Percentiles rank a stretch among this genome's conserved stretches.
These are phyloP conservation scores for Phyllosticta citriasiana DNA, from an alignment of 2,329 filamentous ascomycete species.

Conservation along the genomic window DNA sequence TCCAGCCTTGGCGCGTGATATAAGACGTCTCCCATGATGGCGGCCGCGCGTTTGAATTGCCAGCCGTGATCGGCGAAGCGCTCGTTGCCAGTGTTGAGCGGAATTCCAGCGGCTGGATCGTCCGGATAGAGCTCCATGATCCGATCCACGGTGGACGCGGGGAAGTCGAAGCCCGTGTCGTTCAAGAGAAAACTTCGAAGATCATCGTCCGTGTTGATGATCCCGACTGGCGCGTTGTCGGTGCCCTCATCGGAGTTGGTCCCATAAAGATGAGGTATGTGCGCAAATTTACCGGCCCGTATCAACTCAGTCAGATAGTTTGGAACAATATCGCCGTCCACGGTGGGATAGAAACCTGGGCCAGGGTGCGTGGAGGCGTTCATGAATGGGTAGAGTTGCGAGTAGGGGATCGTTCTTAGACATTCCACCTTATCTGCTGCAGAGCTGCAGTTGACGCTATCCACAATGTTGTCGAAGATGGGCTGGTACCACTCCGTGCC, in stretches of 20 bases:
- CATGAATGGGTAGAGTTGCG: slow-evolving; percentile 14
- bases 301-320: slow-evolving; percentile 3
- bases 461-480: slow-evolving; percentile 19
- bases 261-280: slow-evolving; percentile 5
- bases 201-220: slow-evolving; percentile 5
- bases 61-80: slow-evolving; percentile 23
- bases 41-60: slow-evolving; percentile 9
- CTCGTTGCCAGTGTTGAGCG: slow-evolving; percentile 12
- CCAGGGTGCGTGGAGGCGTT: slow-evolving; percentile 5
- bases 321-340: slow-evolving; percentile 7
- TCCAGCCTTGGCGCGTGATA: slow-evolving; percentile 14
- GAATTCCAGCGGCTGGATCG: slow-evolving; percentile 2
- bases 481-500: slow-evolving; percentile 22
- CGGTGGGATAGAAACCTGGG: slow-evolving; percentile 7
- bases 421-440: slow-evolving; percentile 8
- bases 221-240: slow-evolving; percentile 6
- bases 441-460: slow-evolving; percentile 17
- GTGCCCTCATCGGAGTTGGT: slow-evolving; percentile 6
- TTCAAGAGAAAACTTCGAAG: neutral
- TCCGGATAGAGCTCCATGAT: slow-evolving; percentile 10
- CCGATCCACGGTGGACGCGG: neutral
- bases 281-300: slow-evolving; percentile 4
- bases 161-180: slow-evolving; percentile 1
- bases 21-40: slow-evolving; percentile 10
- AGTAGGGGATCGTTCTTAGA: slow-evolving; percentile 8